Conservation (phyloP, 2,329 filamentous ascomycete species). For the Aspergillus pseudonomiae region DNA sequence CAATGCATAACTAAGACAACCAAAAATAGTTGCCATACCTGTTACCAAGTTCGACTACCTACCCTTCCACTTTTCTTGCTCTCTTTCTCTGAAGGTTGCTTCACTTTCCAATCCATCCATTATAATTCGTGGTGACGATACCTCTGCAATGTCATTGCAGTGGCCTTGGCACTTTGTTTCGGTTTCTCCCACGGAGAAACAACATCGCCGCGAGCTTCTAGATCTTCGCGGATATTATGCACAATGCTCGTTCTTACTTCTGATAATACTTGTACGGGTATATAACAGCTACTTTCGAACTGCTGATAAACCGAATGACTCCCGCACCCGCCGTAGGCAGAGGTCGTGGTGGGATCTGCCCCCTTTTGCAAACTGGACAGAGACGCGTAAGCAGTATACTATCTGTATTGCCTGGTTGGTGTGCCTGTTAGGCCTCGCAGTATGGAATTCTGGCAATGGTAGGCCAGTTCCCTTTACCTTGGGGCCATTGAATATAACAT, state of each 20-base stretch:
- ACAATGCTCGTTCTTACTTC: constrained; percentile 56
- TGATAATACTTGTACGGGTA: constrained; percentile 45
- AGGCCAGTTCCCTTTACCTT: constrained; percentile 25
- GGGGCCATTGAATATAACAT: neutral
- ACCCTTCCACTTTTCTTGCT: neutral
- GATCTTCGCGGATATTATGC: constrained; percentile 59
- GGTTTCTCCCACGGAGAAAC: constrained; percentile 53
- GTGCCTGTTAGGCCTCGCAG: constrained; percentile 56
- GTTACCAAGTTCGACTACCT: neutral
- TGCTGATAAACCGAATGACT: constrained; percentile 6
- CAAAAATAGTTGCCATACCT: neutral
- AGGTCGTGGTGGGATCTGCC: constrained; percentile 51
- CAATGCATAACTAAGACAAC: neutral
- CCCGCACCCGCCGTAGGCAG: constrained; percentile 13
- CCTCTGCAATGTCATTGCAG: constrained; percentile 23
- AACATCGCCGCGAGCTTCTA: constrained; percentile 55
- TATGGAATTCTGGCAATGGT: constrained; percentile 59
- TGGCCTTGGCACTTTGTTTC: constrained; percentile 58
- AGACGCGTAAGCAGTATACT: constrained; percentile 56
- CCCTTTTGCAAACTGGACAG: constrained; percentile 45
- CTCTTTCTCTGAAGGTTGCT: neutral
- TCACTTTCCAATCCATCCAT: neutral
- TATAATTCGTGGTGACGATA: neutral
- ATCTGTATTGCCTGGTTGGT: constrained; percentile 52
- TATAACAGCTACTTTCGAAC: constrained; percentile 26